phyloP scores from a whole-genome alignment of 176 grass and related monocot genomes.

The sorghum (Sorghum bicolor) region Sorghum_bicolor_NCBIv3 NC_012878.2:49409501-49410000 shows the following conservation, averaged over 20 bases:
- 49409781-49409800: conserved; percentile 28
- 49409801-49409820: not conserved
- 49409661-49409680: not conserved
- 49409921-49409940: conserved; percentile 29
- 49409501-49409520: conserved; percentile 73
- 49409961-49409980: conserved; percentile 20
- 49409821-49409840: conserved; percentile 50
- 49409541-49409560: conserved; percentile 39
- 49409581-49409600: conserved; percentile 60
- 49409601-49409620: not conserved
- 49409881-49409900: not conserved
- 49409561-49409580: conserved; percentile 88
- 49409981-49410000: conserved; percentile 10
- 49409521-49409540: conserved; percentile 50
- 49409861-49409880: not conserved
- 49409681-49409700: conserved; percentile 48
- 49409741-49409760: conserved; percentile 34
- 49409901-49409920: not conserved
- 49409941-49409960: conserved; percentile 17
- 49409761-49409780: conserved; percentile 48
- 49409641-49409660: conserved; percentile 3
- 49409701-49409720: conserved; percentile 43
- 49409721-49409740: conserved; percentile 14
- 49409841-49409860: conserved; percentile 35
- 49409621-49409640: not conserved